Evolutionary conservation across 768 basidiomycete genomes (phyloP).

Genomic region (Pleurotus cornucopiae): DNA sequence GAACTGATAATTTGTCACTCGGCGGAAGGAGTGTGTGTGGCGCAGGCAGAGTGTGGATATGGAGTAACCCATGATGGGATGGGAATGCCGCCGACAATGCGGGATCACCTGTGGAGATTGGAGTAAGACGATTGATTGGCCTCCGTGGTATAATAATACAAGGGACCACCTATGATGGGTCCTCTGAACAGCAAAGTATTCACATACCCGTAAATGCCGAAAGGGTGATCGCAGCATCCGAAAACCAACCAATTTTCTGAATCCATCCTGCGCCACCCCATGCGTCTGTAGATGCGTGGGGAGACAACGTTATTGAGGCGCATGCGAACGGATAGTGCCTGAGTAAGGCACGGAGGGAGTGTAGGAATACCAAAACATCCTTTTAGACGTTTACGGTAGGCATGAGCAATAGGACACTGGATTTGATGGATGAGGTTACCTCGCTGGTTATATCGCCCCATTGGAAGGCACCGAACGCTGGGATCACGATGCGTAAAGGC

Average conservation of each 20-base stretch:
- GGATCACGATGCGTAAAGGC: slow-evolving; percentile 55
- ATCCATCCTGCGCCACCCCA: slow-evolving; percentile 71
- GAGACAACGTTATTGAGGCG: slow-evolving; percentile 63
- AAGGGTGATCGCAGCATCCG: slow-evolving; percentile 72
- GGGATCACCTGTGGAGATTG: slow-evolving; percentile 60
- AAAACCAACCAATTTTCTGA: slow-evolving; percentile 73
- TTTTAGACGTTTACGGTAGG: slow-evolving; percentile 20
- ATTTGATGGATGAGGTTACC: slow-evolving; percentile 33
- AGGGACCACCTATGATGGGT: background rate
- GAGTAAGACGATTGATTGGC: background rate
- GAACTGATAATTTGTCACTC: slow-evolving; percentile 76
- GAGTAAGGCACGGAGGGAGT: slow-evolving; percentile 58
- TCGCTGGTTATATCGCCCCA: slow-evolving; percentile 64
- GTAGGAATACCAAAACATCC: slow-evolving; percentile 72
- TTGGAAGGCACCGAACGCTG: slow-evolving; percentile 53
- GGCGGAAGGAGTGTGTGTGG: slow-evolving; percentile 71
- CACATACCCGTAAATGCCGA: slow-evolving; percentile 74
- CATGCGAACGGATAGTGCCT: slow-evolving; percentile 56
- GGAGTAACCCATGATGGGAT: slow-evolving; percentile 81
- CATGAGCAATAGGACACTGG: background rate
- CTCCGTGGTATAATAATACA: no score
- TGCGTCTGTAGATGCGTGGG: slow-evolving; percentile 53
- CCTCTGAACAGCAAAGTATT: slow-evolving; percentile 9
- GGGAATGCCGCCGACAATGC: slow-evolving; percentile 71
- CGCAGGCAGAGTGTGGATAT: slow-evolving; percentile 72